These are phyloP conservation scores for Vigna reflexopilosa DNA, from an alignment of 306 rosid species.

Conservation along the genomic window DNA sequence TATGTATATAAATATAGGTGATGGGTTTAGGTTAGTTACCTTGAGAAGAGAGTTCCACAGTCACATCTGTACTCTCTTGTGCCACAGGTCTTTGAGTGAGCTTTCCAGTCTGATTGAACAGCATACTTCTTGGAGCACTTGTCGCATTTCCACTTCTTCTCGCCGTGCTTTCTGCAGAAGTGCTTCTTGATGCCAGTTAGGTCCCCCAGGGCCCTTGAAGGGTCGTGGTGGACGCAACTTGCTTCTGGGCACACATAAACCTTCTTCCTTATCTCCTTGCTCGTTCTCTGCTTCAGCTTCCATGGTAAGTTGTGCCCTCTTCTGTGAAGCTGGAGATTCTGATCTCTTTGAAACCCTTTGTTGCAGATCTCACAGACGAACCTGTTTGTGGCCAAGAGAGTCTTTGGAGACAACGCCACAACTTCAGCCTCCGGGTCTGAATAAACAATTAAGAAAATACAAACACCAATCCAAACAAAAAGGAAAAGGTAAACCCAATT, in stretches of 20 bases:
- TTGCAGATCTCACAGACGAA: conserved; percentile 92
- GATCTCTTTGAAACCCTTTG: conserved; percentile 96
- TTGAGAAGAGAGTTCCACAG: conserved; percentile 98
- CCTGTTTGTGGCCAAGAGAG: conserved; percentile 80
- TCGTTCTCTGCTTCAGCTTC: conserved; percentile 90
- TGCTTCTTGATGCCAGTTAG: conserved; percentile 96
- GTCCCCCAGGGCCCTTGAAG: conserved; percentile 93
- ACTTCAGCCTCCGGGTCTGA: conserved; percentile 95
- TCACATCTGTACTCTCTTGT: conserved; percentile 96
- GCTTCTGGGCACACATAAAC: conserved; percentile 93
- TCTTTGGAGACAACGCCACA: conserved; percentile 83
- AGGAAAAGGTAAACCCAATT: background rate
- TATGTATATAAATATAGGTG: background rate
- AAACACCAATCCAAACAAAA: background rate
- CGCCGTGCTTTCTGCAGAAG: conserved; percentile 94
- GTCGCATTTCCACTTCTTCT: conserved; percentile 99
- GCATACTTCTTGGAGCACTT: conserved; percentile 94
- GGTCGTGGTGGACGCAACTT: conserved; percentile 87
- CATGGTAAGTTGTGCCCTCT: conserved; percentile 98
- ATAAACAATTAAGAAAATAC: conserved; percentile 37
- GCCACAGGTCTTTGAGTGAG: conserved; percentile 97
- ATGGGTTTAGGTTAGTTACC: conserved; percentile 53
- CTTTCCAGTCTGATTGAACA: conserved; percentile 98
- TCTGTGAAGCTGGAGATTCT: conserved; percentile 93
- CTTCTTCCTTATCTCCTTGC: conserved; percentile 81